A percentile compares a stretch with the other conserved stretches of the same genome.
These are phyloP conservation scores for Antitrichia curtipendula DNA, from an alignment of 225 moss, liverwort and hornwort genomes.

Conservation along the genomic window DNA sequence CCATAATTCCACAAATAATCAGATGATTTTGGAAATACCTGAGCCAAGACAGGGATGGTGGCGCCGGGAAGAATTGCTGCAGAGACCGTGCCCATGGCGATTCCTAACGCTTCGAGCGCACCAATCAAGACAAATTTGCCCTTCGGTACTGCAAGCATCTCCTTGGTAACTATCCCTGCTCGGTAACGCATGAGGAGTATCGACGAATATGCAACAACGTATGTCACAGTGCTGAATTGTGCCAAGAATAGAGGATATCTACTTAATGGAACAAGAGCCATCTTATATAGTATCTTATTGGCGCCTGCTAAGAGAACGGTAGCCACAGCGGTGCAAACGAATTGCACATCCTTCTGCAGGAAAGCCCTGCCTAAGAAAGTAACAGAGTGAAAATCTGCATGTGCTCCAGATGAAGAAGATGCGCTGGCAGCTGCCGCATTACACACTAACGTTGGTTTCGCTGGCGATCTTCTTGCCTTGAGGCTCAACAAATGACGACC, in stretches of 20 bases:
- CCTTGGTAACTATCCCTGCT: conserved; percentile 74
- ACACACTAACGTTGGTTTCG: neutral
- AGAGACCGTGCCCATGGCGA: conserved; percentile 64
- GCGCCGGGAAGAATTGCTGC: conserved; percentile 86
- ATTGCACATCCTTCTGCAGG: conserved; percentile 36
- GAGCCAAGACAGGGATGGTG: conserved; percentile 66
- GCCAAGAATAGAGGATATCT: conserved; percentile 78
- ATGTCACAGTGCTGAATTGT: conserved; percentile 67
- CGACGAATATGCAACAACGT: conserved; percentile 75
- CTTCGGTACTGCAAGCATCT: conserved; percentile 75
- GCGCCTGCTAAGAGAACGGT: conserved; percentile 43
- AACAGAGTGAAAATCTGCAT: conserved; percentile 16
- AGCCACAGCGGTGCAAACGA: conserved; percentile 31
- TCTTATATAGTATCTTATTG: conserved; percentile 79
- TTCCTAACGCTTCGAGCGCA: conserved; percentile 65
- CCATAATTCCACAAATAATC: neutral
- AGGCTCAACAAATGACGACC: neutral
- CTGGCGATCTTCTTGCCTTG: neutral
- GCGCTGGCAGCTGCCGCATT: conserved; percentile 15
- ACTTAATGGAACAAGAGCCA: conserved; percentile 80
- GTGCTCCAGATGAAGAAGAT: conserved; percentile 9
- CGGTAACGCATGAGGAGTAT: conserved; percentile 68
- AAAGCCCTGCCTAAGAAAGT: conserved; percentile 23
- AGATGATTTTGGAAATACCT: conserved; percentile 25
- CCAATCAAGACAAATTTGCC: conserved; percentile 53